These are phyloP conservation scores for Candida sanyaensis DNA, from an alignment of 1,139 yeast genomes.

Conservation along the genomic window DNA sequence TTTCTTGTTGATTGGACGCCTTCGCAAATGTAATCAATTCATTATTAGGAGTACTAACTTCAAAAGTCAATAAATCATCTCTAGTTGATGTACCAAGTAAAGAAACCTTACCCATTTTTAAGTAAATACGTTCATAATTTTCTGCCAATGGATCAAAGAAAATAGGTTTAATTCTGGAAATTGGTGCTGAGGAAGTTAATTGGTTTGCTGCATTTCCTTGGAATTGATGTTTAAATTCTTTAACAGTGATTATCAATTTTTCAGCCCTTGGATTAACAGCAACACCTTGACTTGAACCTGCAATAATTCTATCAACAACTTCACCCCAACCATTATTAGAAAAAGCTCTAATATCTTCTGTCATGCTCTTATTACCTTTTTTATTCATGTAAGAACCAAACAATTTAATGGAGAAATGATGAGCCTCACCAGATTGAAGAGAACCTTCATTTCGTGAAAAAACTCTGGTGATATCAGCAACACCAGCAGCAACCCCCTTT, in stretches of 20 bases:
- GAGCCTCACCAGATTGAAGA: slow-evolving; percentile 61
- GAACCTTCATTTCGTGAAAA: slow-evolving; percentile 69
- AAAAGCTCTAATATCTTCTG: slow-evolving; percentile 22
- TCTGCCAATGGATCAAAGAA: slow-evolving; percentile 65
- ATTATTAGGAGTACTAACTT: slow-evolving; percentile 49
- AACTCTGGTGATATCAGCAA: slow-evolving; percentile 78
- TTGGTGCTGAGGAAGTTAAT: slow-evolving; percentile 47
- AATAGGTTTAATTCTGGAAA: slow-evolving; percentile 62
- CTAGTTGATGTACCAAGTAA: slow-evolving; percentile 28
- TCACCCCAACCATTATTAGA: slow-evolving; percentile 89
- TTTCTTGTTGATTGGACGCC: slow-evolving; percentile 64
- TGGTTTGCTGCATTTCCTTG: slow-evolving; percentile 34
- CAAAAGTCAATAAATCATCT: slow-evolving; percentile 49
- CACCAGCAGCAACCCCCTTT: slow-evolving; percentile 89
- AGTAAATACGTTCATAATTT: slow-evolving; percentile 60
- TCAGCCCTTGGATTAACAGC: slow-evolving; percentile 85
- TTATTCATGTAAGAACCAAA: slow-evolving; percentile 65
- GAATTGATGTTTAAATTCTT: slow-evolving; percentile 69
- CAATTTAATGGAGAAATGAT: slow-evolving; percentile 70
- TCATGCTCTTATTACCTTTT: slow-evolving; percentile 27
- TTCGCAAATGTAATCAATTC: slow-evolving; percentile 57
- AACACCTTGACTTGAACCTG: slow-evolving; percentile 77
- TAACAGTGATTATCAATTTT: slow-evolving; percentile 65
- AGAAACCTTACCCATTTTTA: slow-evolving; percentile 55
- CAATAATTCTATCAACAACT: slow-evolving; percentile 72